These are phyloP conservation scores for Asterophora lycoperdoides DNA, from an alignment of 768 basidiomycete species.

Conservation along the genomic window DNA sequence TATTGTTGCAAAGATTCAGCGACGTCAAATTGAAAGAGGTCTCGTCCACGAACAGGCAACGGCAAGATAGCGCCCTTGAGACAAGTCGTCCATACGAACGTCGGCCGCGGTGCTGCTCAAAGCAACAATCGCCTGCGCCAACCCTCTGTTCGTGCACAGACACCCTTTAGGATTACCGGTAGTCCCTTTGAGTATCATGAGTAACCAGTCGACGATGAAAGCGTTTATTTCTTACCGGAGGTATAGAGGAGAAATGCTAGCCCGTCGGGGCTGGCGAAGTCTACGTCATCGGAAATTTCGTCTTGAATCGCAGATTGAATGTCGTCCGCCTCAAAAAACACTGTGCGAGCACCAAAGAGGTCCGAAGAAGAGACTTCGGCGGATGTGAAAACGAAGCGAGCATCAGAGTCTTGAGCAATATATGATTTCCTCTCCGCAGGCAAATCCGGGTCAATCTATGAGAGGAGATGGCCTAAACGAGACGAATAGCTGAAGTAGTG, in stretches of 20 bases:
- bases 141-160: slow-evolving; percentile 31
- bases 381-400: slow-evolving; percentile 38
- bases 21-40: neutral
- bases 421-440: slow-evolving; percentile 42
- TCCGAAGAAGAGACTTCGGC: slow-evolving; percentile 9
- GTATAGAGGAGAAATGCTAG: slow-evolving; percentile 47
- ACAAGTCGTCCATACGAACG: slow-evolving; percentile 24
- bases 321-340: slow-evolving; percentile 23
- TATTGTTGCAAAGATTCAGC: slow-evolving; percentile 1
- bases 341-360: slow-evolving; percentile 21
- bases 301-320: slow-evolving; percentile 24
- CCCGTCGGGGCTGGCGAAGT: slow-evolving; percentile 25
- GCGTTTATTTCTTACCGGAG: slow-evolving; percentile 31
- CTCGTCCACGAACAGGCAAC: slow-evolving; percentile 34
- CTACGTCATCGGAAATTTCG: slow-evolving; percentile 26
- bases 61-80: slow-evolving; percentile 32
- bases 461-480: neutral
- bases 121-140: slow-evolving; percentile 29
- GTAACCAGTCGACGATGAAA: neutral
- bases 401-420: slow-evolving; percentile 39
- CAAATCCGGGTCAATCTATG: slow-evolving; percentile 47
- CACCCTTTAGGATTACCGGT: slow-evolving; percentile 52
- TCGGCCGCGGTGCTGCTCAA: slow-evolving; percentile 29
- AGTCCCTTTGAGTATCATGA: slow-evolving; percentile 30
- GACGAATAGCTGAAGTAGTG: neutral